Evolutionary conservation across 2,329 filamentous ascomycete genomes (phyloP).

Genomic region (Aureobasidium sp.): DNA sequence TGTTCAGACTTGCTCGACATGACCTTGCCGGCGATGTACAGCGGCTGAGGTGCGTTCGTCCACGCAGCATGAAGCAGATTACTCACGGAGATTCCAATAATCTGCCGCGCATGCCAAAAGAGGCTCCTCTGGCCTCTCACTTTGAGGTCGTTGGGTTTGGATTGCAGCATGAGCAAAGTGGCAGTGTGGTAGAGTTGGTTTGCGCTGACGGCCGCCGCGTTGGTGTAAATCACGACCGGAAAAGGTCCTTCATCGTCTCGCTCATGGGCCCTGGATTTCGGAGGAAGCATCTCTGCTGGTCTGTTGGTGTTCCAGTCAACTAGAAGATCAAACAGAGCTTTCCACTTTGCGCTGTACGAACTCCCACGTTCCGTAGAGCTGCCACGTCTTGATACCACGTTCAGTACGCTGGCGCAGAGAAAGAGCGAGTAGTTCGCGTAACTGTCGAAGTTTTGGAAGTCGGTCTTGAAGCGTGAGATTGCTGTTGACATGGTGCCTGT

Average conservation of each 20-base stretch:
- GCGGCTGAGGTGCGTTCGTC: slow-evolving; percentile 39
- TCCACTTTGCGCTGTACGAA: slow-evolving; percentile 26
- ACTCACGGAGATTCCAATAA: slow-evolving; percentile 38
- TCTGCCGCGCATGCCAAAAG: slow-evolving; percentile 41
- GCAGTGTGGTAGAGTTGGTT: slow-evolving; percentile 51
- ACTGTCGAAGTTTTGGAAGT: slow-evolving; percentile 38
- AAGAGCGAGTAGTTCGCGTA: slow-evolving; percentile 53
- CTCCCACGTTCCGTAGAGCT: background rate
- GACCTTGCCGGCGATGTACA: slow-evolving; percentile 40
- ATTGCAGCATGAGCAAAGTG: slow-evolving; percentile 44
- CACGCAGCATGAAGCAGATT: slow-evolving; percentile 38
- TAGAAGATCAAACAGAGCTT: slow-evolving; percentile 25
- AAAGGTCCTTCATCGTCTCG: slow-evolving; percentile 22
- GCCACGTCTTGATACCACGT: slow-evolving; percentile 15
- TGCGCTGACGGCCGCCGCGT: slow-evolving; percentile 34
- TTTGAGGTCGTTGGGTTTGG: slow-evolving; percentile 33
- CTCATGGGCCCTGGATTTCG: slow-evolving; percentile 22
- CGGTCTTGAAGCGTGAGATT: background rate
- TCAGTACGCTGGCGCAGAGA: slow-evolving; percentile 40
- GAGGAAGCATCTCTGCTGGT: slow-evolving; percentile 25
- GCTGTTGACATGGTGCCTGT: slow-evolving; percentile 10
- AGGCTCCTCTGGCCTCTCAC: slow-evolving; percentile 31
- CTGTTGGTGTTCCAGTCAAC: slow-evolving; percentile 26
- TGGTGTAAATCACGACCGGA: slow-evolving; percentile 39
- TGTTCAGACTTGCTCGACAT: slow-evolving; percentile 39